Percentiles rank a stretch among this genome's conserved stretches.
Evolutionary conservation across 2,329 filamentous ascomycete genomes (phyloP).

Genomic region (Aspergillus fumigatiaffinis): DNA sequence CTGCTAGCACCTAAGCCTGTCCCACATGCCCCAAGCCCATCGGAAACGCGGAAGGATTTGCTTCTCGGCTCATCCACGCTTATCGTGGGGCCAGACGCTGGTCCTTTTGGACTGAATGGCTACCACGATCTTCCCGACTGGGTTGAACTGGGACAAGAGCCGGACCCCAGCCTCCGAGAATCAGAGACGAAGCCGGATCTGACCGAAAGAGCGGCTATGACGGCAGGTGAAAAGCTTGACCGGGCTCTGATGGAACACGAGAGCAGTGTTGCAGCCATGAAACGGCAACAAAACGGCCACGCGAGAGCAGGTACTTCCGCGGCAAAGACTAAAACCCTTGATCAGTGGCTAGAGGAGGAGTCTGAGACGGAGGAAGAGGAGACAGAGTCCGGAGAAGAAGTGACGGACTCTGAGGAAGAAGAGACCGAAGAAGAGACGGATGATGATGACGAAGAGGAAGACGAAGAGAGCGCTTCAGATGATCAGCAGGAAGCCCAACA

Average conservation of each 20-base stretch:
- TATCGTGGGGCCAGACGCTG: constrained; percentile 72
- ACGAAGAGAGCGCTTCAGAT: constrained; percentile 43
- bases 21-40: constrained; percentile 84
- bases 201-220: constrained; percentile 27
- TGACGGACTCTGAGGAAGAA: constrained; percentile 50
- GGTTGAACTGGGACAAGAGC: constrained; percentile 77
- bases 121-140: constrained; percentile 79
- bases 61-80: constrained; percentile 80
- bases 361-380: constrained; percentile 52
- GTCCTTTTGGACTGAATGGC: constrained; percentile 68
- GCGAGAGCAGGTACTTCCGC: constrained; percentile 17
- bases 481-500: constrained; percentile 39
- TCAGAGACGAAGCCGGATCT: constrained; percentile 43
- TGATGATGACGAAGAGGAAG: constrained; percentile 37
- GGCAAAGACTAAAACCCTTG: constrained; percentile 70
- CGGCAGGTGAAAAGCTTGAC: constrained; percentile 43
- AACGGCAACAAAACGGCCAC: constrained; percentile 14
- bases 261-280: constrained; percentile 19
- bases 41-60: constrained; percentile 73
- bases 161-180: constrained; percentile 69
- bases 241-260: constrained; percentile 42
- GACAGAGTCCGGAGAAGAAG: constrained; percentile 49
- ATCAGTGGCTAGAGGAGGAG: constrained; percentile 76
- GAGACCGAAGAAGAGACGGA: constrained; percentile 49
- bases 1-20: constrained; percentile 92